Conservation (phyloP, 2,329 filamentous ascomycete species). For the Diaporthe caulivora region DNA sequence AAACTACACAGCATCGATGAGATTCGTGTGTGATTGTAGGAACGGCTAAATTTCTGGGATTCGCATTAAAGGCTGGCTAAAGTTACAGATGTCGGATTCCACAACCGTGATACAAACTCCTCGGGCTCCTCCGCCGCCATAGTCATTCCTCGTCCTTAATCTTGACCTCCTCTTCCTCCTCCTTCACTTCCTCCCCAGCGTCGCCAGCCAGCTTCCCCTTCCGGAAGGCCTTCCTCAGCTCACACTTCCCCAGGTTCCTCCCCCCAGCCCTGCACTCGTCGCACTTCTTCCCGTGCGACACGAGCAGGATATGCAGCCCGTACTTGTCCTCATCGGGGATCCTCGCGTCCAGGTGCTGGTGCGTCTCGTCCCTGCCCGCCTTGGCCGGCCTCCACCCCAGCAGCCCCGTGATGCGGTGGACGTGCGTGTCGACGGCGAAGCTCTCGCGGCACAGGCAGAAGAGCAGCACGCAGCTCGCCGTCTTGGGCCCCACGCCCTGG, state of each 20-base stretch:
- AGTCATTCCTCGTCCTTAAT: conserved; percentile 28
- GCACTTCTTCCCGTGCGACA: conserved; percentile 61
- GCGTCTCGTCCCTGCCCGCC: conserved; percentile 58
- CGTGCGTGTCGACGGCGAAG: conserved; percentile 68
- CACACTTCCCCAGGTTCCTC: conserved; percentile 54
- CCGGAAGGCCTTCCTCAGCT: conserved; percentile 55
- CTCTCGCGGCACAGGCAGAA: conserved; percentile 62
- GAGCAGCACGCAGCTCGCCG: conserved; percentile 64
- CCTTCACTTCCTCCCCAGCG: conserved; percentile 33
- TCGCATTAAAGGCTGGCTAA: background rate
- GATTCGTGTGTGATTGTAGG: too few relatives aligned
- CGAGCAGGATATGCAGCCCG: conserved; percentile 61
- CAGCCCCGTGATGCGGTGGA: conserved; percentile 61
- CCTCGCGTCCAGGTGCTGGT: conserved; percentile 62
- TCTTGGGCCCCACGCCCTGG: conserved; percentile 66
- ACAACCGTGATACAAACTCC: too few relatives aligned
- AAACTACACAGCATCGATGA: too few relatives aligned
- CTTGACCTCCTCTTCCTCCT: conserved; percentile 36
- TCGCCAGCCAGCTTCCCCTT: conserved; percentile 44
- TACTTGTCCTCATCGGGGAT: conserved; percentile 64
- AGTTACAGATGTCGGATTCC: too few relatives aligned
- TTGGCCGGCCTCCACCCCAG: conserved; percentile 61
- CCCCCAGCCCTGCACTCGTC: conserved; percentile 60
- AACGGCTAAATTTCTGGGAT: too few relatives aligned
- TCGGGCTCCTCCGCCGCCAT: background rate